Conservation (phyloP, 2,329 filamentous ascomycete genomes). For the Metarhizium guizhouense region DNA sequence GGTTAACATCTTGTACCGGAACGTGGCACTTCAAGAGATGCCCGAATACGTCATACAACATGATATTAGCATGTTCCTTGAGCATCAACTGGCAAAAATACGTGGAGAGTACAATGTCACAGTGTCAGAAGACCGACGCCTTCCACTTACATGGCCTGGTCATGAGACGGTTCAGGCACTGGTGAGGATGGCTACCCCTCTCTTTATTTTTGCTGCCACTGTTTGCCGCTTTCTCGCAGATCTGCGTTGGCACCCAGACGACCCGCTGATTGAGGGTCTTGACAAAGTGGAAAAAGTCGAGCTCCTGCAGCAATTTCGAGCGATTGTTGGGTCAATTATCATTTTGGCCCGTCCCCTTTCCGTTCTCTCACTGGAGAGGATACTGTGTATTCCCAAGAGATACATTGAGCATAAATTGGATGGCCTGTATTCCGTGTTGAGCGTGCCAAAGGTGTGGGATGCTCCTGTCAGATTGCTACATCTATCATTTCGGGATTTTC, state of each 20-base stretch:
- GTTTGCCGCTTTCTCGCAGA: no score
- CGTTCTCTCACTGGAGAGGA: background rate
- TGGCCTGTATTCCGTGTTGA: no score
- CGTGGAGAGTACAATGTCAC: background rate
- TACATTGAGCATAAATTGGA: no score
- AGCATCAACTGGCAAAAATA: background rate
- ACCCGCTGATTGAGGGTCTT: no score
- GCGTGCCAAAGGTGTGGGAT: background rate
- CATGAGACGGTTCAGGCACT: background rate
- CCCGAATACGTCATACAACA: conserved; percentile 17
- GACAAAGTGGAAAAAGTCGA: background rate
- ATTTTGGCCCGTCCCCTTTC: background rate
- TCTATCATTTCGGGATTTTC: conserved; percentile 1
- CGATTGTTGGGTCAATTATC: background rate
- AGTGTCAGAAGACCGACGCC: background rate
- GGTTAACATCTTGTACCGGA: background rate
- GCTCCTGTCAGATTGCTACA: background rate
- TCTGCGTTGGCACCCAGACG: no score
- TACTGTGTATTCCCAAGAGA: background rate
- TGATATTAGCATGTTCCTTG: conserved; percentile 21
- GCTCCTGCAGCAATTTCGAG: background rate
- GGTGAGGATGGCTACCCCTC: no score
- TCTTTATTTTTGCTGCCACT: no score
- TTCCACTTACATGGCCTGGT: background rate
- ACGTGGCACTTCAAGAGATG: no score